Evolutionary conservation across 257 asterid species (phyloP).

Genomic region (Nemophila menziesii): DNA sequence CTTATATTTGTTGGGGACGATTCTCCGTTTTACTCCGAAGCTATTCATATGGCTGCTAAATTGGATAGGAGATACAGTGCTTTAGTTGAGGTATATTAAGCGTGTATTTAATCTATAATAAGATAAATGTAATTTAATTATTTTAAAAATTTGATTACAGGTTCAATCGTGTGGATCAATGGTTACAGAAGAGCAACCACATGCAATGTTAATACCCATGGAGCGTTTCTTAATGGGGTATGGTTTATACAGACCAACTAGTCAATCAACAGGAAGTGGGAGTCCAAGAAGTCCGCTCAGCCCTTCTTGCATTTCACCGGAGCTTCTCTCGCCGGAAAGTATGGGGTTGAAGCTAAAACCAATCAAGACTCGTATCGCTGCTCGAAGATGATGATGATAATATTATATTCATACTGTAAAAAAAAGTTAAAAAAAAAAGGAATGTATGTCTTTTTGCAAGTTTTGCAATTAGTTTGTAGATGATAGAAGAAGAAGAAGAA

Average conservation of each 20-base stretch:
- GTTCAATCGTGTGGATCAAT: conserved; percentile 87
- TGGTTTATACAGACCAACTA: conserved; percentile 45
- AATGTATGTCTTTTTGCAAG: conserved; percentile 8
- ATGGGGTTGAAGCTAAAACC: conserved; percentile 90
- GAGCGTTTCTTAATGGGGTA: conserved; percentile 74
- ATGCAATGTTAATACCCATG: conserved; percentile 76
- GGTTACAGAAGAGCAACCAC: conserved; percentile 96
- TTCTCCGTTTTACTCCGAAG: conserved; percentile 69
- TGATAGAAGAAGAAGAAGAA: conserved; percentile 25
- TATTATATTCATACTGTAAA: no score
- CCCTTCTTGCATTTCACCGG: conserved; percentile 75
- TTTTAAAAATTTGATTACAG: no score
- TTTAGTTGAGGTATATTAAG: conserved; percentile 66
- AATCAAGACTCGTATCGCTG: conserved; percentile 44
- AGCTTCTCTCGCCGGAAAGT: conserved; percentile 82
- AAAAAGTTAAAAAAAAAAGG: no score
- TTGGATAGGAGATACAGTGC: conserved; percentile 77
- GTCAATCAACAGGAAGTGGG: conserved; percentile 27
- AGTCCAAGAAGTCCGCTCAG: conserved; percentile 81
- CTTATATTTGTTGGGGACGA: conserved; percentile 74
- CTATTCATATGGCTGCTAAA: conserved; percentile 57
- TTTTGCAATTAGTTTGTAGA: conserved; percentile 13
- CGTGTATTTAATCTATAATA: neutral
- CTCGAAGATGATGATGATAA: conserved; percentile 18
- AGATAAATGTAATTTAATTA: no score